Evolutionary conservation across 2,329 filamentous ascomycete genomes (phyloP), one percentile per base, ranked within the genome.

Genomic region (Kalmusia sp.): DNA sequence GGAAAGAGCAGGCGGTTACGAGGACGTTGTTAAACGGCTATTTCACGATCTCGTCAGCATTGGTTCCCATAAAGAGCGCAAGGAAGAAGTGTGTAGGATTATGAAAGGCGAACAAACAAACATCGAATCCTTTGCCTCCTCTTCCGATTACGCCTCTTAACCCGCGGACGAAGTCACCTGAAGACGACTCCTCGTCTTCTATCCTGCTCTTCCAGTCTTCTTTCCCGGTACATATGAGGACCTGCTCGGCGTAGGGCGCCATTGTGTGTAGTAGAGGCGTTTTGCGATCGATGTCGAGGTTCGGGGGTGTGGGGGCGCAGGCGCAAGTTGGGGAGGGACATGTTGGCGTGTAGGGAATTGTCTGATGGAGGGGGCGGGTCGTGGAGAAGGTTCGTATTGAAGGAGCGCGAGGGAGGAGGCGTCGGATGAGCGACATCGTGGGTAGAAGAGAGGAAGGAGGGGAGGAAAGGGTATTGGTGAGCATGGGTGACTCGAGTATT

Each of bases 1-100:
- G 84, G 63, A 96, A 88, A 0, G 91, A 96, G 11, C 89, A 84
- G 65, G 91, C 91, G 19, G 91, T 86, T 51, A 93, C 79, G 22
- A 92, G 84, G 52, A 96, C 76, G 71, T 93, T 91, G 75, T 93
- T 90, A 72, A 89, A 96, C 28, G 92, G 92, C 91, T 96, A 63
- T 5, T 21, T 11, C 27, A 28, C 6, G 7, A 12, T 2, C 11
- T 34, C 28, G 25, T 51, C 22, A 50, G 40, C 35, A 28, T 45
- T 14, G 12, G 14, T 49, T 39, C 3, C 7, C 14, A 12, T 21
- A 22, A 17, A 12, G 3, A 25, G 17, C 12, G 7, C n/a, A 28
- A 15, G 39, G 8, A 24, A 12, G 19, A 12, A 35, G 15, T 34
- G 4, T 33, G n/a, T 3, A 35, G 27, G 15, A n/a, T n/a, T n/a